These are phyloP conservation scores for Halteria grandinella DNA, from an alignment of 73 alveolate genomes.

Conservation along the genomic window DNA sequence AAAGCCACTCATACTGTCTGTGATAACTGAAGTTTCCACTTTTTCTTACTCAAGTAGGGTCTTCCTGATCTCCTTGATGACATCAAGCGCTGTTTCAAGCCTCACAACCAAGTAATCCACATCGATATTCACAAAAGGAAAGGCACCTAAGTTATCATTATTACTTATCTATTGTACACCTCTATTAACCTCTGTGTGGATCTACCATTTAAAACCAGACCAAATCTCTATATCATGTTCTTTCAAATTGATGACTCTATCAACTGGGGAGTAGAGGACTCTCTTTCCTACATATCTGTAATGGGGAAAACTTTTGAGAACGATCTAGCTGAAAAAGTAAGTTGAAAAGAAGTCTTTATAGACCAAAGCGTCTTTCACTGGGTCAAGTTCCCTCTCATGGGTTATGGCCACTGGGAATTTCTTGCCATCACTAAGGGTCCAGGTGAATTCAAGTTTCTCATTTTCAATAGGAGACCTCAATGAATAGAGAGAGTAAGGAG, in stretches of 20 bases:
- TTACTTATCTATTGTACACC: no score
- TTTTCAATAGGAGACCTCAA: neutral
- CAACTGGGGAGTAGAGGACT: neutral
- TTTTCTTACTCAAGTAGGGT: no score
- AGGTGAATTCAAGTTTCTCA: neutral
- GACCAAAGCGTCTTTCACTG: neutral
- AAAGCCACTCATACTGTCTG: neutral
- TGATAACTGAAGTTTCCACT: no score
- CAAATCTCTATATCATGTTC: constrained; percentile 22
- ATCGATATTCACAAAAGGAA: constrained; percentile 2
- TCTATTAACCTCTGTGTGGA: no score
- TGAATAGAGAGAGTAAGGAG: neutral
- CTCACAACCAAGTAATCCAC: neutral
- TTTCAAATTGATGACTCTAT: neutral
- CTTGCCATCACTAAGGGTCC: neutral
- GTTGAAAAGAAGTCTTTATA: neutral
- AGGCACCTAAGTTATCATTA: neutral
- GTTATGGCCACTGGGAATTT: constrained; percentile 10
- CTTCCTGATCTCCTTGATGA: constrained; percentile 11
- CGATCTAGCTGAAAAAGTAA: neutral
- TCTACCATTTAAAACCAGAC: constrained; percentile 1
- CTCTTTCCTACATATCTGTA: neutral
- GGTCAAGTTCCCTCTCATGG: neutral
- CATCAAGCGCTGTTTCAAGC: constrained; percentile 9
- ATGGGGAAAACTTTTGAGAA: neutral